A percentile compares a stretch with the other conserved stretches of the same genome.
phyloP scores from a whole-genome alignment of 2,329 filamentous ascomycete genomes.

The Xylariales sp. region DNA sequence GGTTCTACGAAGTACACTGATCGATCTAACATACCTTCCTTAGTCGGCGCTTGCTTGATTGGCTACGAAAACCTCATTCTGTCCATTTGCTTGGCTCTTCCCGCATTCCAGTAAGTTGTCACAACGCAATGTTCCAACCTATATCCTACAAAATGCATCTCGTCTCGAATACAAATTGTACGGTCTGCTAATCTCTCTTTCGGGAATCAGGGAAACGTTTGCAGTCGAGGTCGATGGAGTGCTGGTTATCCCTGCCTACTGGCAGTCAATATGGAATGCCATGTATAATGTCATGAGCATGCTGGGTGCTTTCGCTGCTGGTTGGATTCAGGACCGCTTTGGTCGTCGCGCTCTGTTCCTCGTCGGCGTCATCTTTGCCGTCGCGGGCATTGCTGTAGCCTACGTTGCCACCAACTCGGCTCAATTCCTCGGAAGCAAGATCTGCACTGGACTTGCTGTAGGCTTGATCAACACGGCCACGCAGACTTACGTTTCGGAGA shows the following conservation, averaged over 20 bases:
- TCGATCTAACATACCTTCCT: background rate
- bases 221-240: conserved; percentile 5
- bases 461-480: conserved; percentile 13
- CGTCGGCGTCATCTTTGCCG: conserved; percentile 7
- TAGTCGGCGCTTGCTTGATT: conserved; percentile 6
- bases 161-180: too few relatives aligned
- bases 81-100: conserved; percentile 7
- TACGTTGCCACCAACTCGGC: conserved; percentile 10
- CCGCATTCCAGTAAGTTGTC: conserved; percentile 6
- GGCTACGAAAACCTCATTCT: conserved; percentile 7
- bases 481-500: conserved; percentile 13
- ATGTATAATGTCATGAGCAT: conserved; percentile 15
- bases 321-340: conserved; percentile 13
- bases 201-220: conserved; percentile 4
- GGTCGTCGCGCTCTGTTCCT: conserved; percentile 13
- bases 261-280: conserved; percentile 18
- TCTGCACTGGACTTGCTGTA: conserved; percentile 13
- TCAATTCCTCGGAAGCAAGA: conserved; percentile 16
- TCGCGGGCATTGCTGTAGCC: conserved; percentile 13
- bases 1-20: background rate
- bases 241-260: conserved; percentile 15
- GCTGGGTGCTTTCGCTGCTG: conserved; percentile 12
- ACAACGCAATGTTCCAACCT: background rate
- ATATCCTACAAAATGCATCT: background rate
- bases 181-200: background rate